phyloP scores from a whole-genome alignment of 164 flowering plant genomes.

The Cinnamomum micranthum region DNA sequence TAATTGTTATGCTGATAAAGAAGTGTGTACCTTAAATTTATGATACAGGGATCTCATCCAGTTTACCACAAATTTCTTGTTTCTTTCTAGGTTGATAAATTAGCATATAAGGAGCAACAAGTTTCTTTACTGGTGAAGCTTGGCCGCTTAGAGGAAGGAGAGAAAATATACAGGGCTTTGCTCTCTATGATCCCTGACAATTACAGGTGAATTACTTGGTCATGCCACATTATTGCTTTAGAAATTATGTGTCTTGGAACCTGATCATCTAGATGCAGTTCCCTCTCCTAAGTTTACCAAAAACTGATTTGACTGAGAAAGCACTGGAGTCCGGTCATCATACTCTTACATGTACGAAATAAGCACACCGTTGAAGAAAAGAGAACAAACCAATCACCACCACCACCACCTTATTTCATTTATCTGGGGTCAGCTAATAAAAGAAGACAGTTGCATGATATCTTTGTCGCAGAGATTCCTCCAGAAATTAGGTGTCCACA shows the following conservation, averaged over 20 bases:
- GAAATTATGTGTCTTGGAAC: not conserved
- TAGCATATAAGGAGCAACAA: constrained; percentile 78
- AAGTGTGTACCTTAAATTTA: not conserved
- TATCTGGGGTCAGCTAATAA: too few relatives aligned
- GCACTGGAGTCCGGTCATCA: too few relatives aligned
- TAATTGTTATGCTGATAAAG: not conserved
- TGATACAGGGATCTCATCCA: not conserved
- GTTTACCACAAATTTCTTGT: not conserved
- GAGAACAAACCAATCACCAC: too few relatives aligned
- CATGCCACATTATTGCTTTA: too few relatives aligned
- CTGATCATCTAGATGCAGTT: not conserved
- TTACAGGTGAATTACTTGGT: constrained; percentile 53
- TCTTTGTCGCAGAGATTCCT: too few relatives aligned
- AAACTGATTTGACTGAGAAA: too few relatives aligned
- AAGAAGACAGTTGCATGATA: too few relatives aligned
- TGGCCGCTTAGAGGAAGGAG: constrained; percentile 63
- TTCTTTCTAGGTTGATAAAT: constrained; percentile 69
- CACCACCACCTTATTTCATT: too few relatives aligned
- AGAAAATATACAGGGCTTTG: constrained; percentile 55
- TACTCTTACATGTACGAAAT: too few relatives aligned
- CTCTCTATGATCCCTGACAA: constrained; percentile 96
- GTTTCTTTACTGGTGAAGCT: constrained; percentile 84
- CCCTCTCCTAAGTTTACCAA: too few relatives aligned
- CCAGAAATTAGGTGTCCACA: too few relatives aligned
- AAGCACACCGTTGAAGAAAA: too few relatives aligned